These are phyloP conservation scores for Microcyclosporella mali DNA, from an alignment of 2,329 filamentous ascomycete species.

Conservation along the genomic window DNA sequence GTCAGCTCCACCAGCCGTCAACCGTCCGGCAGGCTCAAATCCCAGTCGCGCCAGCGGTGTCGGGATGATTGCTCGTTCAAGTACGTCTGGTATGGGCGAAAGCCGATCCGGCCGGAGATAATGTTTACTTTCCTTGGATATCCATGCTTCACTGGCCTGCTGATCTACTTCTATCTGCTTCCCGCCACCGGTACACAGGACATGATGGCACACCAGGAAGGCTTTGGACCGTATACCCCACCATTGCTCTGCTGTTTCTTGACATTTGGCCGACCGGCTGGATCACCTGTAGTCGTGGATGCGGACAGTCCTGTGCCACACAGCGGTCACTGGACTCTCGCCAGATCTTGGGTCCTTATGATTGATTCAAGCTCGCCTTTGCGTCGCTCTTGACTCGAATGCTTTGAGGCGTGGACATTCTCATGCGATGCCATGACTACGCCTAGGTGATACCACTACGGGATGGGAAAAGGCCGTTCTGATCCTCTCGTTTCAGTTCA, in stretches of 20 bases:
- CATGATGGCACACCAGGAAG: not conserved
- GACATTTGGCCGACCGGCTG: not conserved
- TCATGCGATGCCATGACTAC: not conserved
- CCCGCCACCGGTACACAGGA: not conserved
- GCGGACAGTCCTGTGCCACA: not conserved
- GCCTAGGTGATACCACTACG: not conserved
- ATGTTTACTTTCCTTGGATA: not conserved
- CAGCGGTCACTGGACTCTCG: not conserved
- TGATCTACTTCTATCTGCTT: not conserved
- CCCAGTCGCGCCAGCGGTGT: conserved; percentile 17
- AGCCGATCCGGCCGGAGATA: conserved; percentile 6
- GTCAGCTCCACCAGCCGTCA: conserved; percentile 5
- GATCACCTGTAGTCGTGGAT: not conserved
- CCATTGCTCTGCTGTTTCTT: not conserved
- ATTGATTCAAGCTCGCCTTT: not conserved
- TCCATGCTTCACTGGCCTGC: not conserved
- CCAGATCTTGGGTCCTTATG: not conserved
- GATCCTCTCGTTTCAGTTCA: too few relatives aligned
- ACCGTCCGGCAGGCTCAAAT: conserved; percentile 1
- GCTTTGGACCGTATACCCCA: not conserved
- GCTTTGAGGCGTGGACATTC: not conserved
- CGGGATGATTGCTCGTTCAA: conserved; percentile 4
- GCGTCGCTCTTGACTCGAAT: not conserved
- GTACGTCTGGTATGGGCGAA: conserved; percentile 1
- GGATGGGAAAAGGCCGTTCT: not conserved